Conservation (phyloP, 2,329 filamentous ascomycete genomes). For the Tolypocladium sp. region DNA sequence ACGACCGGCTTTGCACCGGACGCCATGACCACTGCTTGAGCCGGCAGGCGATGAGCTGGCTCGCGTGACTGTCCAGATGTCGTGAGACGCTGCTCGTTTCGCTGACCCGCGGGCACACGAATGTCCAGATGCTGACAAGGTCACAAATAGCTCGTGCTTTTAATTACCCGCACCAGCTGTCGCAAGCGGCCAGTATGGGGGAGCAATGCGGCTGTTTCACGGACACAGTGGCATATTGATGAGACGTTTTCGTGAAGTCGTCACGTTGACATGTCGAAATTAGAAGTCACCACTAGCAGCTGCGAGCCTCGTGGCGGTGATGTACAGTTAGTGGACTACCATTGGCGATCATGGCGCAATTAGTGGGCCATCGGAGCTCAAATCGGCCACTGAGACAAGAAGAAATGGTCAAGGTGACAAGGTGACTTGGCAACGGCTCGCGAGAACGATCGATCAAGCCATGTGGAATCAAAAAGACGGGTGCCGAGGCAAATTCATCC, state of each 20-base stretch:
- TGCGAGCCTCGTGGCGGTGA: not conserved
- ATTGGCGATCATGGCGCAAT: not conserved
- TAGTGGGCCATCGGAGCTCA: not conserved
- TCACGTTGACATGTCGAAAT: not conserved
- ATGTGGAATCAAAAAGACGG: not conserved
- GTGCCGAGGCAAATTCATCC: not conserved
- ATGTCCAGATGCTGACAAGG: not conserved
- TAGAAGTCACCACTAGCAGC: not conserved
- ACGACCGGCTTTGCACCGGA: slow-evolving; percentile 28
- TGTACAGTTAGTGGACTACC: not conserved
- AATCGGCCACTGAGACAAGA: not conserved
- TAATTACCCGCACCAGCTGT: not conserved
- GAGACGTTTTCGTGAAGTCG: not conserved
- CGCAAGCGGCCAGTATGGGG: not conserved
- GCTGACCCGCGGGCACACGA: not conserved
- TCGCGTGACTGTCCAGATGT: not conserved
- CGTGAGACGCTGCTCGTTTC: not conserved
- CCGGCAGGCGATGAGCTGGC: not conserved
- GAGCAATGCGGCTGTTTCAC: not conserved
- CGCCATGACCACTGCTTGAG: slow-evolving; percentile 12
- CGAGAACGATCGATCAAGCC: not conserved
- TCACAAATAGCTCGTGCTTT: not conserved
- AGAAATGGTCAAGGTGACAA: not conserved
- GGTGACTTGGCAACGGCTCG: not conserved
- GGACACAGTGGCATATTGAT: not conserved